Evolutionary conservation across 805 yeast species (phyloP).

Genomic region (Danielia oregonensis): DNA sequence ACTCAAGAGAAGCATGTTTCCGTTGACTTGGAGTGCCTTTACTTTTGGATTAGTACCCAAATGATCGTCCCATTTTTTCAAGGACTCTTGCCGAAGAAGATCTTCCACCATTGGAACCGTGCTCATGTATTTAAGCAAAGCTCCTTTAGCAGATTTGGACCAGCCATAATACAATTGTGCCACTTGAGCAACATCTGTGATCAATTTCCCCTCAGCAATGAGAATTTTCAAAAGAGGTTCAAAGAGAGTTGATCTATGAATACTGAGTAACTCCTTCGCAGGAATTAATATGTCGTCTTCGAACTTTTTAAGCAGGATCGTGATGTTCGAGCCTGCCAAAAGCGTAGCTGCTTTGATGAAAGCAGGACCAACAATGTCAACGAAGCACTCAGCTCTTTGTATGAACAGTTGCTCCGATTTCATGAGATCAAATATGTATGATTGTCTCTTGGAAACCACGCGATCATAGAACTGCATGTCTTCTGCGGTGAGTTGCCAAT

Average conservation of each 20-base stretch:
- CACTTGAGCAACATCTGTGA: constrained; percentile 45
- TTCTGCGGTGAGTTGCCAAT: constrained; percentile 58
- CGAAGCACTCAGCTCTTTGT: constrained; percentile 61
- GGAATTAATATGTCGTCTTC: constrained; percentile 55
- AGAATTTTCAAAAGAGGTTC: constrained; percentile 57
- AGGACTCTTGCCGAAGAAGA: constrained; percentile 45
- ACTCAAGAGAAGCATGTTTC: constrained; percentile 36
- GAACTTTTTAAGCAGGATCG: constrained; percentile 42
- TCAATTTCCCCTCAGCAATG: constrained; percentile 60
- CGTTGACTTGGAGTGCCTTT: constrained; percentile 39
- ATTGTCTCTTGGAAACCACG: constrained; percentile 59
- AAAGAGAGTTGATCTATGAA: constrained; percentile 52
- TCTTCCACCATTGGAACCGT: constrained; percentile 59
- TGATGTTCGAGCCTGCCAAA: constrained; percentile 17
- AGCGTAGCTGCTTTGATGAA: constrained; percentile 29
- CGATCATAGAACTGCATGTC: constrained; percentile 47
- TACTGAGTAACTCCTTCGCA: constrained; percentile 50
- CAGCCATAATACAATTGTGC: constrained; percentile 63
- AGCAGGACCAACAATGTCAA: constrained; percentile 44
- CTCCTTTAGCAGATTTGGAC: constrained; percentile 53
- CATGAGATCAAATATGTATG: constrained; percentile 71
- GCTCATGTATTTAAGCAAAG: constrained; percentile 58
- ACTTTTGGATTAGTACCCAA: constrained; percentile 49
- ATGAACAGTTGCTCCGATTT: constrained; percentile 68
- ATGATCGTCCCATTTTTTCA: constrained; percentile 59